A percentile compares a stretch with the other conserved stretches of the same genome.
Evolutionary conservation across 208 protist species (phyloP).

Genomic region (Acanthamoeba triangularis): DNA sequence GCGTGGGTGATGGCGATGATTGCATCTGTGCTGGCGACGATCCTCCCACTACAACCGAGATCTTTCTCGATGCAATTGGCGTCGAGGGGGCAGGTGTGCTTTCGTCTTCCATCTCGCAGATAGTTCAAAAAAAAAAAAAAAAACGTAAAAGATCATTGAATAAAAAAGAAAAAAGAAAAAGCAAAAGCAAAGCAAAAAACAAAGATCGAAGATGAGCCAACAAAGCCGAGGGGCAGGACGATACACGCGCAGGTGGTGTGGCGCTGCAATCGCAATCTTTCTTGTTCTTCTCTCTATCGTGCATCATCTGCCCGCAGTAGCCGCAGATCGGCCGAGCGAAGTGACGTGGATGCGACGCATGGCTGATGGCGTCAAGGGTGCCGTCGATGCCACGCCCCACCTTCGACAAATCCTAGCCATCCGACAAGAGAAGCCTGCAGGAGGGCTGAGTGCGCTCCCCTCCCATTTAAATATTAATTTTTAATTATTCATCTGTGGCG

Average conservation of each 20-base stretch:
- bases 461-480: background rate
- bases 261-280: background rate
- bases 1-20: background rate
- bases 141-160: background rate
- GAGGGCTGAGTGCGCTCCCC: background rate
- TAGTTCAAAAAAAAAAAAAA: background rate
- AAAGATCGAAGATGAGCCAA: conserved; percentile 15
- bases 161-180: background rate
- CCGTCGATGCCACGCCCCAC: background rate
- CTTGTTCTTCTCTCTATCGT: background rate
- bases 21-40: background rate
- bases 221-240: background rate
- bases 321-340: background rate
- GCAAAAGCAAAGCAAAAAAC: background rate
- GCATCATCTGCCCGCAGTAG: background rate
- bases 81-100: conserved; percentile 15
- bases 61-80: conserved; percentile 21
- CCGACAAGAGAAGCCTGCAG: background rate
- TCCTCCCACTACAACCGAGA: conserved; percentile 7
- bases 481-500: background rate
- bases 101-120: background rate
- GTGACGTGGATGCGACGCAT: background rate
- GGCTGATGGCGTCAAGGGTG: background rate
- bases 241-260: background rate
- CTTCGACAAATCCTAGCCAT: background rate